A percentile compares a stretch with the other conserved stretches of the same genome.
Evolutionary conservation across 1,284 basidiomycete species (phyloP).

Genomic region (Papiliotrema flavescens): DNA sequence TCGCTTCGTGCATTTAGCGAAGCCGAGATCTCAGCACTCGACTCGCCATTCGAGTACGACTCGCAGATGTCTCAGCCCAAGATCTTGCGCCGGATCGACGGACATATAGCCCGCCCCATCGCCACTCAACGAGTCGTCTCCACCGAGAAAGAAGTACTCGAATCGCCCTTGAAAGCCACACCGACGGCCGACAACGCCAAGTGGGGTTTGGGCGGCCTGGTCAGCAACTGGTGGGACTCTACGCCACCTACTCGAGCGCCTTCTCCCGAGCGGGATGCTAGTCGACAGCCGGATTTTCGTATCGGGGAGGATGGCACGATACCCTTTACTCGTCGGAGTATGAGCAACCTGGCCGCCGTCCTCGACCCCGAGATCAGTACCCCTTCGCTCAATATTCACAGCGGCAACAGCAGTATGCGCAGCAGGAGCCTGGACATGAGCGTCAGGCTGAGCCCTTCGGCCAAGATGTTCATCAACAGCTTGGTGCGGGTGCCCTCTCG

Average conservation of each 20-base stretch:
- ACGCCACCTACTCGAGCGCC: background rate
- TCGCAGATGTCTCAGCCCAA: background rate
- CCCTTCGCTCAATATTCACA: background rate
- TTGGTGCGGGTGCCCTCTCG: background rate
- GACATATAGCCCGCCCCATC: background rate
- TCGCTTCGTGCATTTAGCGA: too few species aligned
- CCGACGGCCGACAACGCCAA: background rate
- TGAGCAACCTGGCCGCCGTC: constrained; percentile 1
- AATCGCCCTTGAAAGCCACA: background rate
- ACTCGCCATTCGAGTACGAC: constrained; percentile 2
- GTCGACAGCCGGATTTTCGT: constrained; percentile 4
- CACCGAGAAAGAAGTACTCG: background rate
- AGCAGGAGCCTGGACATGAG: too few species aligned
- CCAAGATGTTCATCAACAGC: background rate
- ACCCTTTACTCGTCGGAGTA: background rate
- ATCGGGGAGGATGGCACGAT: constrained; percentile 5
- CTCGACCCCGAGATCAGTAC: constrained; percentile 2
- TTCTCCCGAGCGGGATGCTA: background rate
- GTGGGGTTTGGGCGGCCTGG: background rate
- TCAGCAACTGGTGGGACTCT: constrained; percentile 2
- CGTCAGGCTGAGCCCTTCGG: background rate
- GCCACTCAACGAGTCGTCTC: background rate
- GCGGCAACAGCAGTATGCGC: too few species aligned
- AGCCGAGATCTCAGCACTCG: background rate
- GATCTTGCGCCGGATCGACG: background rate